Base-by-base conservation (phyloP, 208 protist genomes). In the Crithidia expoeki region DNA sequence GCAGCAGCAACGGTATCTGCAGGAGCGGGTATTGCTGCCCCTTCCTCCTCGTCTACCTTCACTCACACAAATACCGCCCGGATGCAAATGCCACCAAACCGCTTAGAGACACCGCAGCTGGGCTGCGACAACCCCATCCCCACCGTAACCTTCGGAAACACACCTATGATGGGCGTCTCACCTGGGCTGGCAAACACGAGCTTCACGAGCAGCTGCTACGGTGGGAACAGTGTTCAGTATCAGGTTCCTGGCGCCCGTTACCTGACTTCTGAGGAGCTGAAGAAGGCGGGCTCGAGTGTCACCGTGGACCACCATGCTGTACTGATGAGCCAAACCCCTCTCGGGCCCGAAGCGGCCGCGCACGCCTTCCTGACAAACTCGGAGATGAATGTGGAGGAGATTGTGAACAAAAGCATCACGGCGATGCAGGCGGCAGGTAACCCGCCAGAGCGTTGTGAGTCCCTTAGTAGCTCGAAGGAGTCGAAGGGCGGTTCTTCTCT, bases 361-460 rank as follows among this genome's bases (percentile, higher is more conserved):
- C 28, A 58, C 7, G 51, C 60, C 36, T 55, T 79, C 28, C 19
- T 74, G 28, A 28, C 56, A 1, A 76, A 70, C 27, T 34, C 68
- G 3, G 80, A 85, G 49, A 27, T 58, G 40, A 69, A 68, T 53
- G 74, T 85, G 21, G 34, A 60, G 30, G 75, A 81, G 14, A 68
- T 85, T 59, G 67, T 85, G n/a, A 74, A 64, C 30, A 72, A 66
- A 25, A 85, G 80, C 64, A 73, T 85, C 40, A 67, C 60, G 19
- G 75, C 80, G 9, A 71, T 85, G 63, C 70, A 73, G 30, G 72
- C 47, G 58, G 36, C 64, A 33, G 25, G 42, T 4, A 33, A n/a
- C 38, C 42, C 42, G 56, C 28, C 63, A 1, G 57, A 40, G 34
- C 65, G 65, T 17, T 28, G 40, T 21, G 55, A 62, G 47, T 50